Conservation (phyloP, 2,329 filamentous ascomycete species). For the Penicillium palitans region DNA sequence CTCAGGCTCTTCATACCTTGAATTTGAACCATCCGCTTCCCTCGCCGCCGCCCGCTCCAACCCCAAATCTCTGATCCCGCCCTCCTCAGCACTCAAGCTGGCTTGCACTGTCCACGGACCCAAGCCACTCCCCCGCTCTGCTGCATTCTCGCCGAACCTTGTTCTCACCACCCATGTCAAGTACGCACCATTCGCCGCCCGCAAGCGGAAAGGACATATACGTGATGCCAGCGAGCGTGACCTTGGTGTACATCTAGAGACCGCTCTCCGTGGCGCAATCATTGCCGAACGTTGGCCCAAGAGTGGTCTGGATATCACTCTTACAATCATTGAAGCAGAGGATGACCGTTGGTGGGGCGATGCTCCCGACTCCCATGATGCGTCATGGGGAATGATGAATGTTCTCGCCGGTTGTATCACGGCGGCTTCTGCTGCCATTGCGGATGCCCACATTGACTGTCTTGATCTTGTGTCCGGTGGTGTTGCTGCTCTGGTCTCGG, state of each 20-base stretch:
- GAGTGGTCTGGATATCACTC: conserved; percentile 90
- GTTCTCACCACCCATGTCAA: conserved; percentile 92
- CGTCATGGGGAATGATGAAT: conserved; percentile 86
- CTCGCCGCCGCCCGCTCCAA: conserved; percentile 46
- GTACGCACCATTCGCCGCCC: conserved; percentile 90
- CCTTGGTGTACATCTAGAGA: conserved; percentile 85
- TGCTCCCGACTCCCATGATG: conserved; percentile 51
- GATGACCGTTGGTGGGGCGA: conserved; percentile 71
- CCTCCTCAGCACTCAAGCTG: conserved; percentile 76
- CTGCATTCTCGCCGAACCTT: conserved; percentile 88
- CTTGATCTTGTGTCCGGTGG: conserved; percentile 87
- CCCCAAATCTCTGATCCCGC: conserved; percentile 51
- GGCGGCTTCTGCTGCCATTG: conserved; percentile 86
- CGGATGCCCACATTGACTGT: conserved; percentile 93
- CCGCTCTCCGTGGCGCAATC: conserved; percentile 81
- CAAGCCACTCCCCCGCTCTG: conserved; percentile 82
- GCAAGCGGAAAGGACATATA: conserved; percentile 78
- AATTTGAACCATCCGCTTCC: conserved; percentile 52
- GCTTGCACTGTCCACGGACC: conserved; percentile 93
- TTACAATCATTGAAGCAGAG: conserved; percentile 91
- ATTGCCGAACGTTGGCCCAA: conserved; percentile 98
- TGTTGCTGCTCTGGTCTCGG: conserved; percentile 74
- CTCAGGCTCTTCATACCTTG: conserved; percentile 76
- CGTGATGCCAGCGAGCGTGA: conserved; percentile 85
- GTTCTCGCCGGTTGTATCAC: conserved; percentile 90